phyloP scores from a whole-genome alignment of 352 stramenopile species.

The Globisporangium barbulae region DNA sequence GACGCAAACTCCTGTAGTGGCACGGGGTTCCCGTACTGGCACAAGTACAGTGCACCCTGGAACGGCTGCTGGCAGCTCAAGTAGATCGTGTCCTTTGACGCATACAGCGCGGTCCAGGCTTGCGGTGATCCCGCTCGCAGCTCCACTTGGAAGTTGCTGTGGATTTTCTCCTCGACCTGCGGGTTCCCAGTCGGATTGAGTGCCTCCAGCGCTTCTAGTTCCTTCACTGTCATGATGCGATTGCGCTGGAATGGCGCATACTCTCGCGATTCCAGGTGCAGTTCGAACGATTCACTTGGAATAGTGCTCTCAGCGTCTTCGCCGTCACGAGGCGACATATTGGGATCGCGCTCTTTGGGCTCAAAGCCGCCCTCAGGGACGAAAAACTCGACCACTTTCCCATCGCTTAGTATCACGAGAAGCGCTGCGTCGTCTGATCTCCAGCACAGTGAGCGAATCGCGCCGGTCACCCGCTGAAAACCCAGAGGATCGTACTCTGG shows the following conservation, averaged over 20 bases:
- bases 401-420: conserved; percentile 56
- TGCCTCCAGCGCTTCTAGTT: conserved; percentile 44
- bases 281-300: conserved; percentile 48
- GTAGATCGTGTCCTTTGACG: conserved; percentile 34
- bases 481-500: conserved; percentile 71
- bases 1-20: conserved; percentile 45
- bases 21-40: conserved; percentile 25
- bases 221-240: conserved; percentile 44
- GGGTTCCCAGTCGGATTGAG: conserved; percentile 37
- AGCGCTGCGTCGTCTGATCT: conserved; percentile 62
- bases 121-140: conserved; percentile 17
- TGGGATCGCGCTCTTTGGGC: neutral
- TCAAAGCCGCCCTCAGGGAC: conserved; percentile 32
- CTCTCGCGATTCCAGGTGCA: conserved; percentile 37
- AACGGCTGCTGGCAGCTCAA: conserved; percentile 44
- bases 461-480: conserved; percentile 50
- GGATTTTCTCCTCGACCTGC: conserved; percentile 45
- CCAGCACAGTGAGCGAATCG: conserved; percentile 55
- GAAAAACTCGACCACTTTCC: conserved; percentile 67
- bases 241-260: conserved; percentile 43
- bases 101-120: conserved; percentile 44
- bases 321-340: conserved; percentile 13
- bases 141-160: conserved; percentile 48
- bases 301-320: conserved; percentile 19
- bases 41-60: conserved; percentile 32